Evolutionary conservation across 2,329 filamentous ascomycete species (phyloP).

Genomic region (Ceratocystis colombiana): DNA sequence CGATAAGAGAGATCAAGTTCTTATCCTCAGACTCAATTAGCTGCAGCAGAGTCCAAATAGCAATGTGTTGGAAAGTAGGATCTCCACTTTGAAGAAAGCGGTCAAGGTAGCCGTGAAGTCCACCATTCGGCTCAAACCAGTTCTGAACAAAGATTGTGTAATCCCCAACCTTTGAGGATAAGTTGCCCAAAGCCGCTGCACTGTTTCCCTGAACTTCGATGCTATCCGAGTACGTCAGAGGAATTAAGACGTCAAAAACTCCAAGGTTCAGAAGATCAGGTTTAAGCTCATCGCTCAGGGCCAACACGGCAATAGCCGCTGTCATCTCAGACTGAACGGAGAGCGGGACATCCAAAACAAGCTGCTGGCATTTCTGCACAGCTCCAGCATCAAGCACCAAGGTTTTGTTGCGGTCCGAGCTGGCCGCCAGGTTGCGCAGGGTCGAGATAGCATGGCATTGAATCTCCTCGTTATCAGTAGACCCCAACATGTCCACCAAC

Average conservation of each 20-base stretch:
- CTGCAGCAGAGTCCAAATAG: constrained; percentile 94
- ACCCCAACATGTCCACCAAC: constrained; percentile 83
- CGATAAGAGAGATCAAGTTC: constrained; percentile 76
- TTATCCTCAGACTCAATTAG: constrained; percentile 91
- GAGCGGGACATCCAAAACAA: constrained; percentile 84
- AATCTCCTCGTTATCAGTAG: constrained; percentile 96
- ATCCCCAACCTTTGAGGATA: constrained; percentile 95
- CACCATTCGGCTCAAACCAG: constrained; percentile 85
- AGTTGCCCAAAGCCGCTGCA: constrained; percentile 84
- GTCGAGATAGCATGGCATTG: constrained; percentile 98
- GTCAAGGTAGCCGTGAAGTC: constrained; percentile 89
- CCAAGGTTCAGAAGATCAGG: constrained; percentile 79
- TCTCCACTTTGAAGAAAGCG: constrained; percentile 91
- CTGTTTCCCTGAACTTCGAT: constrained; percentile 98
- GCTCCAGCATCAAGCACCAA: constrained; percentile 93
- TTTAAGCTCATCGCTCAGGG: constrained; percentile 91
- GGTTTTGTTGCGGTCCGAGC: constrained; percentile 94
- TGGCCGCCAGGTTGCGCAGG: constrained; percentile 85
- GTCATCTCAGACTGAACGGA: constrained; percentile 99
- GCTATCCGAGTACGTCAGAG: constrained; percentile 85
- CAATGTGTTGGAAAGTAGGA: constrained; percentile 96
- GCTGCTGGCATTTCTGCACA: constrained; percentile 96
- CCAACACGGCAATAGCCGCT: constrained; percentile 93
- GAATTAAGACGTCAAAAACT: constrained; percentile 93
- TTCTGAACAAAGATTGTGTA: constrained; percentile 93